Base-by-base conservation (phyloP, 768 basidiomycete species). In the Phaeotremella fagi region DNA sequence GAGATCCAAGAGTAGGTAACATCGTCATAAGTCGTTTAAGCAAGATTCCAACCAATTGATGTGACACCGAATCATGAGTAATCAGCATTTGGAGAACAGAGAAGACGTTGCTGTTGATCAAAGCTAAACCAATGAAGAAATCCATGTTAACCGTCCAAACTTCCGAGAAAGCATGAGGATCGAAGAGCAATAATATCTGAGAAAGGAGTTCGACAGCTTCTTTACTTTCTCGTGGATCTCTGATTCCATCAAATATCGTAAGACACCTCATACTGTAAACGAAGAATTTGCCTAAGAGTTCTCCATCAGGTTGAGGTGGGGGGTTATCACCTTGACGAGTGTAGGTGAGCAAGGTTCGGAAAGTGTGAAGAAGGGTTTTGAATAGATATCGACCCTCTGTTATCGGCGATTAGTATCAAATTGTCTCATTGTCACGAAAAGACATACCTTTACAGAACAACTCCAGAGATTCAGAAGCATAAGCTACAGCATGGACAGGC, bases 141-240 rank as follows among this genome's bases (percentile, higher is more conserved):
- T 84, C 85, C 77, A 98, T 86, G 71, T 90, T 86, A 70, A 83
- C 84, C 29, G 87, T 90, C 90, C 92, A 94, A 27, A 97, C 88
- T 75, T 95, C 90, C 73, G 94, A 87, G 72, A 95, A 92, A 55
- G 92, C 86, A 66, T 94, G 88, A 6, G 87, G 79, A 66, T 95
- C 87, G 63, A 92, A 82, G 71, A 91, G 87, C 31, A 83, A 74
- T 38, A 92, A 80, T 36, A 87, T 83, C 74, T 82, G 81, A 4
- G 82, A 82, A 46, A 87, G 77, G 80, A 85, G 84, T 52, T 99
- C 94, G 65, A 90, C 81, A 4, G 85, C 84, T 68, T 97, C 91
- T 47, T 84, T 81, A 50, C 80, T 79, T 50, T 85, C 82, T 38
- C 82, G 82, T 20, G 63, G 61, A 47, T 77, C 76, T 5, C 70